Percentiles rank a stretch among this genome's conserved stretches.
Conservation (phyloP, 2,329 filamentous ascomycete genomes). For the Clathrospora elynae region DNA sequence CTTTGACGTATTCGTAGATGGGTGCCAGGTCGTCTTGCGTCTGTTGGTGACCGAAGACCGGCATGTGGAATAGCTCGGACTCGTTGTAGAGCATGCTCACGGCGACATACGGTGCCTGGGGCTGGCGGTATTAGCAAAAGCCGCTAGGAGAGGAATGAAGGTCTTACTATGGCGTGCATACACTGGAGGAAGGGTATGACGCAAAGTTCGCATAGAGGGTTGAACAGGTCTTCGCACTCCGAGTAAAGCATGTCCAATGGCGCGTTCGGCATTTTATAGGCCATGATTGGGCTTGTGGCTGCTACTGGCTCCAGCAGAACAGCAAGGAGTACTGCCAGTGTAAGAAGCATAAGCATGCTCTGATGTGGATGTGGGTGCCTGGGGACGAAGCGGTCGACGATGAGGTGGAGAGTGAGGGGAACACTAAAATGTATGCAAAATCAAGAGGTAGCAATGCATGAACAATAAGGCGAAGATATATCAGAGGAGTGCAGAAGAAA, state of each 20-base stretch:
- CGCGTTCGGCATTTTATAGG: constrained; percentile 23
- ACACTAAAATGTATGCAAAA: constrained; percentile 2
- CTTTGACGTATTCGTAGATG: constrained; percentile 10
- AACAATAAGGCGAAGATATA: constrained; percentile 5
- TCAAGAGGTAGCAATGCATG: constrained; percentile 4
- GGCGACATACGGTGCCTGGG: constrained; percentile 15
- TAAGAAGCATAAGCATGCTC: constrained; percentile 40
- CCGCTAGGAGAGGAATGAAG: background rate
- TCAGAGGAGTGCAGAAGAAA: constrained; percentile 15
- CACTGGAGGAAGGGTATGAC: constrained; percentile 27
- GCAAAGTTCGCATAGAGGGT: constrained; percentile 35
- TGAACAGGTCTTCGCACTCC: constrained; percentile 34
- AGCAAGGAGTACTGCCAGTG: constrained; percentile 33
- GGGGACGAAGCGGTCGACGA: constrained; percentile 10
- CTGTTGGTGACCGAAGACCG: constrained; percentile 10
- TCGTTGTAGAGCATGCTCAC: constrained; percentile 7
- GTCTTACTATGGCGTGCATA: constrained; percentile 26
- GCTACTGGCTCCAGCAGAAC: constrained; percentile 35
- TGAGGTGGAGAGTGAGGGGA: constrained; percentile 2
- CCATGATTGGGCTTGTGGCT: constrained; percentile 34
- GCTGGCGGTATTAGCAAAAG: constrained; percentile 19
- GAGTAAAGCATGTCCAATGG: constrained; percentile 31
- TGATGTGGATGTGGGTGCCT: constrained; percentile 29
- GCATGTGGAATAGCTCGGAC: constrained; percentile 1
- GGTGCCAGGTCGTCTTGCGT: constrained; percentile 11